Percentiles rank a stretch among this genome's conserved stretches.
These are phyloP conservation scores for Takakia lepidozioides DNA, from an alignment of 225 moss, liverwort and hornwort genomes.

Conservation along the genomic window DNA sequence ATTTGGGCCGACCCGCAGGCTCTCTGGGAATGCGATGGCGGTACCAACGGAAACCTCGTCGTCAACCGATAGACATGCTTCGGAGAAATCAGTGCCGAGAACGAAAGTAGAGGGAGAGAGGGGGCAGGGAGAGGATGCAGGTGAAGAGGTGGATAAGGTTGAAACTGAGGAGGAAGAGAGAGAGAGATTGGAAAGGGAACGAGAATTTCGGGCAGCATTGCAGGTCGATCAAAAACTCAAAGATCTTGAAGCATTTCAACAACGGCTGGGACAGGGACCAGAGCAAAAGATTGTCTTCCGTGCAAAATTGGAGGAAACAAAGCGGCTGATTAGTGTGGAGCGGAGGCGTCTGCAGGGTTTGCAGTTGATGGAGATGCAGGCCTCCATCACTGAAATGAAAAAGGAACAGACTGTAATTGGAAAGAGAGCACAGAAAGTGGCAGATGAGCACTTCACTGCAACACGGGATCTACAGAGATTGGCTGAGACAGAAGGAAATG, in stretches of 20 bases:
- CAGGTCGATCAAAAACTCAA: constrained; percentile 33
- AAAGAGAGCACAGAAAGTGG: constrained; percentile 24
- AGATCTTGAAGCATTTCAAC: constrained; percentile 35
- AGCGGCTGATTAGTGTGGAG: constrained; percentile 25
- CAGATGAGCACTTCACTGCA: constrained; percentile 28
- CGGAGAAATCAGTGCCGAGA: constrained; percentile 11
- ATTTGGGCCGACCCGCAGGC: constrained; percentile 27
- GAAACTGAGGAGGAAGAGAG: constrained; percentile 35
- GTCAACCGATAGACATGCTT: constrained; percentile 6
- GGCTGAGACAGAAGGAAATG: constrained; percentile 15
- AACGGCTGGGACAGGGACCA: constrained; percentile 24
- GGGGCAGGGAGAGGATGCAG: constrained; percentile 9
- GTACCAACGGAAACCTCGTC: constrained; percentile 29
- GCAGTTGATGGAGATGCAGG: constrained; percentile 36
- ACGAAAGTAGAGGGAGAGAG: constrained; percentile 6
- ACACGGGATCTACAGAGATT: constrained; percentile 31
- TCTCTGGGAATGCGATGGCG: constrained; percentile 44
- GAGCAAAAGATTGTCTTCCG: constrained; percentile 16
- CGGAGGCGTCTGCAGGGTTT: constrained; percentile 33
- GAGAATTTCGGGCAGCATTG: constrained; percentile 23
- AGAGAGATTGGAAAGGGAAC: constrained; percentile 29
- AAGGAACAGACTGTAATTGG: constrained; percentile 22
- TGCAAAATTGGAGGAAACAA: constrained; percentile 31
- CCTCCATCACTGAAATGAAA: constrained; percentile 28
- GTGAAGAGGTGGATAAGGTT: constrained; percentile 23